Percentiles rank a stretch among this genome's conserved stretches.
These are phyloP conservation scores for Clarireedia monteithiana DNA, from an alignment of 2,329 filamentous ascomycete genomes.

Conservation along the genomic window DNA sequence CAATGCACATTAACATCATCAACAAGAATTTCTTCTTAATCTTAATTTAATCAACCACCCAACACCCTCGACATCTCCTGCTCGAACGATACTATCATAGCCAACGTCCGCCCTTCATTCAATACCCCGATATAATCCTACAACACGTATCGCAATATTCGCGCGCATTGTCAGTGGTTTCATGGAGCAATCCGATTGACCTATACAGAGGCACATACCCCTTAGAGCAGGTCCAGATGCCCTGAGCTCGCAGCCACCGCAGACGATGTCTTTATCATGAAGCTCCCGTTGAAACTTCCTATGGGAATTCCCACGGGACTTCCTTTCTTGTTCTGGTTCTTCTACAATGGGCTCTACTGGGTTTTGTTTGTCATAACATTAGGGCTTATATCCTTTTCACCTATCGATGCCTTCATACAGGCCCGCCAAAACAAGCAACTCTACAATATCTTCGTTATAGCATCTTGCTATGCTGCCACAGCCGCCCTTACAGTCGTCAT, in stretches of 20 bases:
- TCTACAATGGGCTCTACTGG: constrained; percentile 74
- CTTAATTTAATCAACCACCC: too few species aligned
- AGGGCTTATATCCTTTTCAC: constrained; percentile 69
- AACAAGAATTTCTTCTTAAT: too few species aligned
- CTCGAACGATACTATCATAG: too few species aligned
- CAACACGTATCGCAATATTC: too few species aligned
- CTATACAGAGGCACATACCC: neutral
- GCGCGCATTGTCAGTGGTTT: too few species aligned
- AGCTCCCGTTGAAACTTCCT: neutral
- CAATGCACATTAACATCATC: too few species aligned
- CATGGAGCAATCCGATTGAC: too few species aligned
- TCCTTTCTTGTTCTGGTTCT: constrained; percentile 20
- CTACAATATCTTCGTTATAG: constrained; percentile 78
- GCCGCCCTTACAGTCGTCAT: constrained; percentile 64
- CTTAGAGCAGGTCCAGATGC: neutral
- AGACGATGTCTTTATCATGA: constrained; percentile 7
- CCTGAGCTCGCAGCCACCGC: neutral
- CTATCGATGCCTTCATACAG: constrained; percentile 73
- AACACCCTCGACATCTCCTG: too few species aligned
- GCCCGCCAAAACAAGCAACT: constrained; percentile 57
- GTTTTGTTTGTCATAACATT: constrained; percentile 67
- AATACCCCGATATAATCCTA: too few species aligned
- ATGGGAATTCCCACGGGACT: neutral
- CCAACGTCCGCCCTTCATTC: too few species aligned
- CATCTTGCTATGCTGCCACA: constrained; percentile 67